Conservation (phyloP, 805 yeast species). For the Candida ovalis region DNA sequence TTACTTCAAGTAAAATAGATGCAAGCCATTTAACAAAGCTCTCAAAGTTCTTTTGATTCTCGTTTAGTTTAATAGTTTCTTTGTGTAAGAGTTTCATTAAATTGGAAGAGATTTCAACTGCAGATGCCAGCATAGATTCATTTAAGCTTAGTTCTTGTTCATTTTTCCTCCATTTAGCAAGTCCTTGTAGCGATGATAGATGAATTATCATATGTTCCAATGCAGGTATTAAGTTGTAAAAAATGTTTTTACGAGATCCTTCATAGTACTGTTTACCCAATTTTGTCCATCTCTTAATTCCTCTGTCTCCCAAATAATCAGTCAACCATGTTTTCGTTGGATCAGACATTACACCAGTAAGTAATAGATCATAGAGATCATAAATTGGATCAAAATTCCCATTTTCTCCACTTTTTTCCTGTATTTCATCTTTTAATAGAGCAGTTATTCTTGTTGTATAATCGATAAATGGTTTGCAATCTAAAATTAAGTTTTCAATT, state of each 20-base stretch:
- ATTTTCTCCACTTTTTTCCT: slow-evolving; percentile 13
- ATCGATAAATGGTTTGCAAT: slow-evolving; percentile 35
- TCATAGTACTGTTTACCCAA: slow-evolving; percentile 51
- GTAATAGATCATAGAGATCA: slow-evolving; percentile 42
- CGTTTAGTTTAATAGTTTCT: slow-evolving; percentile 40
- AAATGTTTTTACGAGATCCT: slow-evolving; percentile 41
- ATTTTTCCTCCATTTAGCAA: slow-evolving; percentile 35
- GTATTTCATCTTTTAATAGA: slow-evolving; percentile 34
- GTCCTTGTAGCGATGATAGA: slow-evolving; percentile 39
- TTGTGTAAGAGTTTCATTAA: slow-evolving; percentile 34
- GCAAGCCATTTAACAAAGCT: slow-evolving; percentile 43
- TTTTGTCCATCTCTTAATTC: slow-evolving; percentile 51
- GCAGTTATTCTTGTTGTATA: slow-evolving; percentile 33
- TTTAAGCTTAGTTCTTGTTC: slow-evolving; percentile 17
- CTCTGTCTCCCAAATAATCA: slow-evolving; percentile 65
- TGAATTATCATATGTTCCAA: slow-evolving; percentile 51
- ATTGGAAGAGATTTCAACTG: slow-evolving; percentile 17
- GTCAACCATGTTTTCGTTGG: slow-evolving; percentile 55
- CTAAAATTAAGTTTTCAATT: slow-evolving; percentile 25
- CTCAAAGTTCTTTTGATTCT: slow-evolving; percentile 43
- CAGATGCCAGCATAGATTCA: slow-evolving; percentile 11
- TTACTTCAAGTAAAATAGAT: slow-evolving; percentile 34
- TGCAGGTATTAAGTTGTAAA: slow-evolving; percentile 49
- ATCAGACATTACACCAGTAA: slow-evolving; percentile 52
- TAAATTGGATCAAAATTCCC: slow-evolving; percentile 30